phyloP scores from a whole-genome alignment of 163 green algal species.

The Volvox carteri region DNA sequence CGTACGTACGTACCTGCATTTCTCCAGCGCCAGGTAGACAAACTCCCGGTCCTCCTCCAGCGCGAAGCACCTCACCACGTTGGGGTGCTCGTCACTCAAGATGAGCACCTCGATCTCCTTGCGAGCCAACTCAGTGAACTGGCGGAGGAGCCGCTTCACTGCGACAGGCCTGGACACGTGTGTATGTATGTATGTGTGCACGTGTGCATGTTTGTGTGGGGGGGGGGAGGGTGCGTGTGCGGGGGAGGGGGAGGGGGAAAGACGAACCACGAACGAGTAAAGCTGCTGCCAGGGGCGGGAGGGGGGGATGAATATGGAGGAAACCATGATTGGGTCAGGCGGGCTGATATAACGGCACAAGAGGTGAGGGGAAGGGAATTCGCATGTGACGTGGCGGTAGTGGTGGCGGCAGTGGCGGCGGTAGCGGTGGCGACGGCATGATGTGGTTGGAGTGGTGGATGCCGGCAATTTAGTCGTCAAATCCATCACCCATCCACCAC shows the following conservation, averaged over 20 bases:
- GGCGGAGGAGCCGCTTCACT: conserved; percentile 95
- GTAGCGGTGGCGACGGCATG: no score
- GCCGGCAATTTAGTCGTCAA: no score
- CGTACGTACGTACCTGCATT: no score
- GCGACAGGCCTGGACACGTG: conserved; percentile 81
- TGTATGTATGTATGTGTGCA: not conserved
- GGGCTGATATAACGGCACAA: not conserved
- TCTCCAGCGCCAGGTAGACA: conserved; percentile 97
- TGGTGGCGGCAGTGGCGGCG: not conserved
- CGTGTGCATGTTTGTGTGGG: not conserved
- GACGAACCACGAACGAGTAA: no score
- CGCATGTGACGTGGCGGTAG: not conserved
- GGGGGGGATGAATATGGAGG: not conserved
- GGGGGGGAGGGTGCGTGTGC: not conserved
- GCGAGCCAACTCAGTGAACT: conserved; percentile 84
- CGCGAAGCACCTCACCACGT: conserved; percentile 93
- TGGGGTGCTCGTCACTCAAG: conserved; percentile 95
- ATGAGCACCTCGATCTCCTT: conserved; percentile 97
- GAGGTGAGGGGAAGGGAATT: not conserved
- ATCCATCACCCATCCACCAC: no score
- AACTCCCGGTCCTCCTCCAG: conserved; percentile 98
- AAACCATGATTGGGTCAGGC: not conserved
- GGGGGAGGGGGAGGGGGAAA: not conserved
- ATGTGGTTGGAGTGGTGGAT: no score
- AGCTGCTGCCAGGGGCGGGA: not conserved